Conservation (phyloP, 2,329 filamentous ascomycete genomes). For the Hypocrella siamensis region DNA sequence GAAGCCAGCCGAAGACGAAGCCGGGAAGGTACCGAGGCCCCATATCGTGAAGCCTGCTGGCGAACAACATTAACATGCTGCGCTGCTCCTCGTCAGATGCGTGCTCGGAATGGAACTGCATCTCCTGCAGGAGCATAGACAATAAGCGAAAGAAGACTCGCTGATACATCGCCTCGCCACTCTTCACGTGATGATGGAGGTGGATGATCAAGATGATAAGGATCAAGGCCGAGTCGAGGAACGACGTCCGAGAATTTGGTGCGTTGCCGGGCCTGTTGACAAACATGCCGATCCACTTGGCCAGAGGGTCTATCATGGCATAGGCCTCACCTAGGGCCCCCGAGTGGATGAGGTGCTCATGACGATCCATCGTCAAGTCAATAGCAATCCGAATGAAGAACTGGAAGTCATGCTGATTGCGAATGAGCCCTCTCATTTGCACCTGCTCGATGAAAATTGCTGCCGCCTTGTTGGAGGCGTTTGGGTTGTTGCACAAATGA, state of each 20-base stretch:
- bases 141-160: conserved; percentile 85
- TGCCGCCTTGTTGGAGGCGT: conserved; percentile 55
- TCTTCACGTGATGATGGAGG: conserved; percentile 69
- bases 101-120: conserved; percentile 42
- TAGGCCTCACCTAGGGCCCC: conserved; percentile 43
- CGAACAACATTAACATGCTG: conserved; percentile 59
- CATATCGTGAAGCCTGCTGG: conserved; percentile 53
- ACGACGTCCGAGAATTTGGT: conserved; percentile 47
- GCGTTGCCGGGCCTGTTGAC: conserved; percentile 55
- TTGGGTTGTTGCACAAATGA: conserved; percentile 62
- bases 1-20: conserved; percentile 76
- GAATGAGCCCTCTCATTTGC: conserved; percentile 57
- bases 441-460: conserved; percentile 73
- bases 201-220: conserved; percentile 70
- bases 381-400: conserved; percentile 69
- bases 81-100: conserved; percentile 43
- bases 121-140: conserved; percentile 65
- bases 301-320: conserved; percentile 60
- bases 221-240: conserved; percentile 63
- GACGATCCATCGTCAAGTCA: conserved; percentile 63
- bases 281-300: conserved; percentile 62
- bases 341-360: conserved; percentile 53
- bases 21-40: conserved; percentile 64
- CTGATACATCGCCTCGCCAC: conserved; percentile 70
- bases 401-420: conserved; percentile 59